These are phyloP conservation scores for Komagataella mondaviorum DNA, from an alignment of 805 yeast genomes.

Conservation along the genomic window DNA sequence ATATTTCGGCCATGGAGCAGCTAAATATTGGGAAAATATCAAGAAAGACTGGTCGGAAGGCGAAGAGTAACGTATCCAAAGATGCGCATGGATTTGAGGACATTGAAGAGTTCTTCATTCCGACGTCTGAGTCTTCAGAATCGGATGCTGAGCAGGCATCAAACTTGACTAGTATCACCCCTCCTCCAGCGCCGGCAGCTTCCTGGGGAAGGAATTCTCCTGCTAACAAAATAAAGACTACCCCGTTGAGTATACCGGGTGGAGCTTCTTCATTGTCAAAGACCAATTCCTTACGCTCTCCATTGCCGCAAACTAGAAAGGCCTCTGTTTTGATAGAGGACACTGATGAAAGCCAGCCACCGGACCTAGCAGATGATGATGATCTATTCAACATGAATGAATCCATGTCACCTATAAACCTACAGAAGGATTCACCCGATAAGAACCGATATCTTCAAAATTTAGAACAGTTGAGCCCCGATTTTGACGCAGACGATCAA, in stretches of 20 bases:
- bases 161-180: neutral
- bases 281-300: slow-evolving; percentile 1
- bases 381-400: neutral
- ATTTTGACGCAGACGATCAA: slow-evolving; percentile 5
- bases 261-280: neutral
- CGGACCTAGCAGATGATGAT: neutral
- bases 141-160: slow-evolving; percentile 1
- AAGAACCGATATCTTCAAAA: slow-evolving; percentile 2
- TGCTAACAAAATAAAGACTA: neutral
- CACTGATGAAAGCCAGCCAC: slow-evolving; percentile 1
- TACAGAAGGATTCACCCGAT: slow-evolving; percentile 2
- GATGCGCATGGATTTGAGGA: slow-evolving; percentile 58
- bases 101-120: slow-evolving; percentile 47
- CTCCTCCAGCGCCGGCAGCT: neutral
- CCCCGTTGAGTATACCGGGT: neutral
- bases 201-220: neutral
- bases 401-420: slow-evolving; percentile 2
- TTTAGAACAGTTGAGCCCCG: slow-evolving; percentile 7
- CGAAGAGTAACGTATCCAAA: slow-evolving; percentile 29
- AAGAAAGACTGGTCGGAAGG: slow-evolving; percentile 51
- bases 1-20: slow-evolving; percentile 18
- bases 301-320: slow-evolving; percentile 1
- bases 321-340: neutral
- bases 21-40: slow-evolving; percentile 44
- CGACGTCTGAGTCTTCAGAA: slow-evolving; percentile 28